A percentile compares a stretch with the other conserved stretches of the same genome.
Conservation (phyloP, 1,139 yeast genomes). For the Candida dubliniensis region DNA sequence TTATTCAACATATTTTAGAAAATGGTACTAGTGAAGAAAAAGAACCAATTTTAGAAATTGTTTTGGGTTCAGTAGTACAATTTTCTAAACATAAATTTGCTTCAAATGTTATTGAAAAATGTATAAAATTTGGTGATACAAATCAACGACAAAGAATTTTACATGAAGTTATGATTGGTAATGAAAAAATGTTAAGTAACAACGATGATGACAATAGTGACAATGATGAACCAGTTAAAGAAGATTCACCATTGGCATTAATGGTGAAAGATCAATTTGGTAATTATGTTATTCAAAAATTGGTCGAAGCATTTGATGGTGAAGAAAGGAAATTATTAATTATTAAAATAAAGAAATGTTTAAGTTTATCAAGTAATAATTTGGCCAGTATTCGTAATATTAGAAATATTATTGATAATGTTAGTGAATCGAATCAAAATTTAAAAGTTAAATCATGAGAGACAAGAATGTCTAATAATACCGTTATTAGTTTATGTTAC, state of each 20-base stretch:
- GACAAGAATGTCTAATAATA: no score
- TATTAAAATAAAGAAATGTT: conserved; percentile 59
- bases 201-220: no score
- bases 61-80: conserved; percentile 63
- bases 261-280: conserved; percentile 99
- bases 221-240: conserved; percentile 49
- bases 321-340: conserved; percentile 64
- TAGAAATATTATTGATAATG: conserved; percentile 4
- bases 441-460: not conserved
- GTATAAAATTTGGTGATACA: conserved; percentile 70
- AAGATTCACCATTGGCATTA: conserved; percentile 63
- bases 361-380: conserved; percentile 24
- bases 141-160: conserved; percentile 65
- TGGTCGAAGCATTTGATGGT: conserved; percentile 70
- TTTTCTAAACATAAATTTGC: conserved; percentile 96
- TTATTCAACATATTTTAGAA: conserved; percentile 91
- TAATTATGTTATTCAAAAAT: conserved; percentile 91
- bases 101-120: conserved; percentile 94
- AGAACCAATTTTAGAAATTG: conserved; percentile 42
- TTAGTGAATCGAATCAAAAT: not conserved
- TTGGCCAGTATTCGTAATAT: conserved; percentile 5
- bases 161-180: conserved; percentile 57
- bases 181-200: conserved; percentile 30
- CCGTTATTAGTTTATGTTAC: no score
- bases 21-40: conserved; percentile 58